phyloP scores from a whole-genome alignment of 768 basidiomycete species.

The Leccinum disarticulatum region DNA sequence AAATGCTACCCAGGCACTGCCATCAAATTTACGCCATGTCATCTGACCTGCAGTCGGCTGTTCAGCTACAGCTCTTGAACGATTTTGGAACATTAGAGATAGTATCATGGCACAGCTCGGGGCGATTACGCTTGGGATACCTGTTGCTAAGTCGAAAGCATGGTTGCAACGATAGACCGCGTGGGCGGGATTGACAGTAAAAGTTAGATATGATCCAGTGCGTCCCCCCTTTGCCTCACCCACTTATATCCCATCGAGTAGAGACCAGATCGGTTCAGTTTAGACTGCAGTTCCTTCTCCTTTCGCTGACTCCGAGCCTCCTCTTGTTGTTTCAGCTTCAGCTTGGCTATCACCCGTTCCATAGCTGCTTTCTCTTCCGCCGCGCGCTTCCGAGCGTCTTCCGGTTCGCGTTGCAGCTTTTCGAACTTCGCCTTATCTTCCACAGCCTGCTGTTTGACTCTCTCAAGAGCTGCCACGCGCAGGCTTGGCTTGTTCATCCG shows the following conservation, averaged over 20 bases:
- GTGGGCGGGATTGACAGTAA: not conserved
- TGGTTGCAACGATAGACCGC: not conserved
- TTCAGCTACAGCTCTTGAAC: no score
- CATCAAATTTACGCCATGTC: no score
- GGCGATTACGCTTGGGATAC: not conserved
- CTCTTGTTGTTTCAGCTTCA: conserved; percentile 35
- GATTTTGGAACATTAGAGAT: no score
- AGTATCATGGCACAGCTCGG: no score
- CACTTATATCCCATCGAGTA: conserved; percentile 48
- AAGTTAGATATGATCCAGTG: conserved; percentile 22
- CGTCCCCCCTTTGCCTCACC: conserved; percentile 43
- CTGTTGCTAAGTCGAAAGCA: not conserved
- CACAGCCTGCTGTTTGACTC: conserved; percentile 17
- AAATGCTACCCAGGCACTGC: no score
- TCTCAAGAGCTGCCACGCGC: conserved; percentile 21
- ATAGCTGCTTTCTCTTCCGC: conserved; percentile 24
- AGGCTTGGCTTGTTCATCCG: conserved; percentile 25
- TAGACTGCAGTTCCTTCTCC: conserved; percentile 37
- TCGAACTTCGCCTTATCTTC: conserved; percentile 21
- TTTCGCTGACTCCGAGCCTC: conserved; percentile 34
- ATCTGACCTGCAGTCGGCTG: no score
- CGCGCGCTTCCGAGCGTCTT: conserved; percentile 25
- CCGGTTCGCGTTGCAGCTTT: conserved; percentile 26
- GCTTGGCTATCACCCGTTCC: conserved; percentile 24
- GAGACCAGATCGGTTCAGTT: conserved; percentile 46